phyloP scores from a whole-genome alignment of 176 grass and related monocot genomes.

The Cenchrus americanus region DNA sequence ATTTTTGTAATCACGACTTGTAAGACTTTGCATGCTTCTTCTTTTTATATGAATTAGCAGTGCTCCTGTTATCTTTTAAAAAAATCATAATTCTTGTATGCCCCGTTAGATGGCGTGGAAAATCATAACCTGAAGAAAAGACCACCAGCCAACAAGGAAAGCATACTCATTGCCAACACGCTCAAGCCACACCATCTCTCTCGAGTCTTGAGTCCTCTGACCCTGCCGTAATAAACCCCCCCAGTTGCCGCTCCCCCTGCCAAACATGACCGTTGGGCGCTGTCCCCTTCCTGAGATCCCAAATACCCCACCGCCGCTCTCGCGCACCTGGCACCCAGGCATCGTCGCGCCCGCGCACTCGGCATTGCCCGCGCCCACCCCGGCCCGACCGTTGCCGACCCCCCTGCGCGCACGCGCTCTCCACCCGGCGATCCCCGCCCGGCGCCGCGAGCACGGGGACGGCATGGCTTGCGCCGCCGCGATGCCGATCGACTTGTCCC shows the following conservation, averaged over 20 bases:
- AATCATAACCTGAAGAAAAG: no score
- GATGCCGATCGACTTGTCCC: conserved; percentile 38
- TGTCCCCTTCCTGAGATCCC: conserved; percentile 48
- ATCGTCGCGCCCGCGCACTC: conserved; percentile 30
- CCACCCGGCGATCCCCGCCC: background rate
- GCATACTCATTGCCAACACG: conserved; percentile 34
- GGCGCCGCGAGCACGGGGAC: conserved; percentile 7
- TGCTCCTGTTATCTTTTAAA: no score
- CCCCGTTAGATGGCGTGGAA: no score
- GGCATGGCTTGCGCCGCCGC: conserved; percentile 15
- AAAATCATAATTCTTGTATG: no score
- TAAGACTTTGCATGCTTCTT: no score
- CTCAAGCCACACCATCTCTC: conserved; percentile 21
- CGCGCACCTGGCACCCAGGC: conserved; percentile 4
- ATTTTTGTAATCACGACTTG: no score
- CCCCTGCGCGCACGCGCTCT: conserved; percentile 30
- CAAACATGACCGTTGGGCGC: conserved; percentile 64
- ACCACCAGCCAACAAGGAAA: conserved; percentile 20
- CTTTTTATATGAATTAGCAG: no score
- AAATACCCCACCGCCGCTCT: conserved; percentile 31
- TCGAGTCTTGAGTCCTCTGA: no score
- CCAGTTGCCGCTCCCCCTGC: background rate
- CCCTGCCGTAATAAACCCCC: background rate
- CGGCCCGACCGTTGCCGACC: conserved; percentile 22
- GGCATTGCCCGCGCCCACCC: conserved; percentile 33